phyloP scores from a whole-genome alignment of 192 early-diverging fungal genomes.

The Podila epigama region DNA sequence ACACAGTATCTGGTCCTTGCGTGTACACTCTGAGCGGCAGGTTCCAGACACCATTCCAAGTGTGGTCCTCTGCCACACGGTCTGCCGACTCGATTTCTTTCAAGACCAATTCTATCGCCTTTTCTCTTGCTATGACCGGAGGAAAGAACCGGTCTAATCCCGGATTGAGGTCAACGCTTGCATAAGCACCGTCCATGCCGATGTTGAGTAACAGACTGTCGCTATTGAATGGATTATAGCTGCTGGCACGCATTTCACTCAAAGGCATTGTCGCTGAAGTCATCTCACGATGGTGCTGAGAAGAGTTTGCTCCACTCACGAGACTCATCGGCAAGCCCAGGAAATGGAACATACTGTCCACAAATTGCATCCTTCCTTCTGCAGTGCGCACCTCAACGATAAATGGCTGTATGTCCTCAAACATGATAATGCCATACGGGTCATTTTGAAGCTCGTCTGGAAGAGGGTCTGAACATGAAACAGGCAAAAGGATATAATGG shows the following conservation, averaged over 20 bases:
- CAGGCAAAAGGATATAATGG: neutral
- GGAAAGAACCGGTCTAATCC: constrained; percentile 38
- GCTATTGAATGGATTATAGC: constrained; percentile 30
- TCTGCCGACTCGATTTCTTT: constrained; percentile 21
- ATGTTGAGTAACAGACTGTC: constrained; percentile 24
- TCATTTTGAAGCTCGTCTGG: constrained; percentile 54
- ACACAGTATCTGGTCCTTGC: constrained; percentile 10
- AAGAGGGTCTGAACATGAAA: constrained; percentile 19
- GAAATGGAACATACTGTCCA: constrained; percentile 59
- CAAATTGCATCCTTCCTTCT: constrained; percentile 48
- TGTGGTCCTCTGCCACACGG: constrained; percentile 15
- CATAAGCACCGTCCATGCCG: constrained; percentile 10
- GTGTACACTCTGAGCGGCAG: constrained; percentile 18
- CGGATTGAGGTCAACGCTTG: neutral
- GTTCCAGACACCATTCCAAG: constrained; percentile 34
- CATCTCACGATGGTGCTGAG: neutral
- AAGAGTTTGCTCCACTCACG: constrained; percentile 19
- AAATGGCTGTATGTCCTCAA: constrained; percentile 58
- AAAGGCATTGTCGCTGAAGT: neutral
- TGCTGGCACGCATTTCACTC: neutral
- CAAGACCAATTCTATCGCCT: constrained; percentile 8
- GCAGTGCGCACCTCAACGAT: constrained; percentile 52
- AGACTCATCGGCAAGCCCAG: constrained; percentile 57
- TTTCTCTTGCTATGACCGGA: constrained; percentile 2
- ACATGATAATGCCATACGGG: constrained; percentile 59